phyloP scores from a whole-genome alignment of 1,284 basidiomycete genomes.

The Meira nashicola region DNA sequence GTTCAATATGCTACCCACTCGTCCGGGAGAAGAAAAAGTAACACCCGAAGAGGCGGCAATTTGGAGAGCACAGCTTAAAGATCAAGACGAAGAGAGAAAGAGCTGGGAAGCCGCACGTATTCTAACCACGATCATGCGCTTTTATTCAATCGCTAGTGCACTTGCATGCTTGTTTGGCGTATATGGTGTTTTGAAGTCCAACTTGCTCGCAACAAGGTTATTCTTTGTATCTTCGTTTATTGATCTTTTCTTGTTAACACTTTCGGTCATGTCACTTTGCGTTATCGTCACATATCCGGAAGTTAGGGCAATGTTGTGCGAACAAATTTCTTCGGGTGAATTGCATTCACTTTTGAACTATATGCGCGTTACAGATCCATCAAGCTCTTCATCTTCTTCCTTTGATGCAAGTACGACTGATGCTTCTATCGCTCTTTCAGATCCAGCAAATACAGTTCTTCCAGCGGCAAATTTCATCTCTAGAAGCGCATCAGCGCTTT shows the following conservation, averaged over 20 bases:
- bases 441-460: too few species aligned
- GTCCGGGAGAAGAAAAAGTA: neutral
- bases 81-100: constrained; percentile 25
- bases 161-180: constrained; percentile 28
- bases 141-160: constrained; percentile 26
- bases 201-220: constrained; percentile 25
- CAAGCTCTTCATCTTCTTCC: neutral
- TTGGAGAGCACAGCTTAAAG: constrained; percentile 9
- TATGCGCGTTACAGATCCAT: neutral
- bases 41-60: neutral
- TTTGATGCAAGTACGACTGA: neutral
- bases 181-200: constrained; percentile 24
- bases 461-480: too few species aligned
- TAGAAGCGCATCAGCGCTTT: neutral
- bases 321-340: constrained; percentile 15
- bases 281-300: constrained; percentile 32
- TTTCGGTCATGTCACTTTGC: constrained; percentile 30
- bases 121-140: constrained; percentile 21
- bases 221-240: constrained; percentile 39
- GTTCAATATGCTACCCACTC: constrained; percentile 8
- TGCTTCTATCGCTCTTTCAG: neutral
- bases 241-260: constrained; percentile 33
- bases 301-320: constrained; percentile 31
- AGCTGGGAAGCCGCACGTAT: constrained; percentile 31
- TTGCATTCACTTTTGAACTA: neutral